Base-by-base conservation (phyloP, 1,284 basidiomycete species). In the Rhodotorula mucilaginosa region DNA sequence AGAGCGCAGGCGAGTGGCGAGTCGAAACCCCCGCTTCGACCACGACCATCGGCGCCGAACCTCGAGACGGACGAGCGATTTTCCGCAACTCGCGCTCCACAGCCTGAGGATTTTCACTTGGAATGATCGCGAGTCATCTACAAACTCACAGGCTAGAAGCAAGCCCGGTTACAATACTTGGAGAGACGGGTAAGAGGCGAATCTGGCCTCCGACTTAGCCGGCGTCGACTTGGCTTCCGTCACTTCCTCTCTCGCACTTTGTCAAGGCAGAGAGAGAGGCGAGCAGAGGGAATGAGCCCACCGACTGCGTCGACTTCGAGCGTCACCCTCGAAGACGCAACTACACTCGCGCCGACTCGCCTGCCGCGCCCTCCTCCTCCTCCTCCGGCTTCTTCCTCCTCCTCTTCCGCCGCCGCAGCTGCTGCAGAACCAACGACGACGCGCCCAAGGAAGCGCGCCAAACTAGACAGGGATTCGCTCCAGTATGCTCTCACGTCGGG, bases 401-500 rank as follows among this genome's bases (percentile, higher is more conserved):
- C 65, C 3, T 18, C 61, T 34, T 34, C 34, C 34, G 34, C 34
- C 12, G 16, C 56, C 18, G 26, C 57, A 2, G 16, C 65, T n/a
- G 31, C 61, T 12, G 31, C 49, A 39, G 18, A 18, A 6, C 51
- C 23, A 19, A 19, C 10, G 58, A 58, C 34, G 23, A 34, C 13
- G 21, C 58, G 44, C 39, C 31, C 56, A 26, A 61, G 67, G 39
- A 67, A 65, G 23, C 68, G 58, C n/a, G 19, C 59, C 23, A 59
- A 13, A 29, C 64, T 15, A 31, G 54, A 58, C 68, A 31, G 54
- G 13, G 69, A 73, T 46, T 70, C 74, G 59, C 60, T 72, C 49
- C 18, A 58, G 7, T 74, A 76, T 52, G 67, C 71, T 31, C 64
- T 78, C 46, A 70, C 64, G 6, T 76, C 75, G 5, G 78, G 78